These are phyloP conservation scores for Curvularia hawaiiensis DNA, from an alignment of 2,329 filamentous ascomycete species.

Conservation along the genomic window DNA sequence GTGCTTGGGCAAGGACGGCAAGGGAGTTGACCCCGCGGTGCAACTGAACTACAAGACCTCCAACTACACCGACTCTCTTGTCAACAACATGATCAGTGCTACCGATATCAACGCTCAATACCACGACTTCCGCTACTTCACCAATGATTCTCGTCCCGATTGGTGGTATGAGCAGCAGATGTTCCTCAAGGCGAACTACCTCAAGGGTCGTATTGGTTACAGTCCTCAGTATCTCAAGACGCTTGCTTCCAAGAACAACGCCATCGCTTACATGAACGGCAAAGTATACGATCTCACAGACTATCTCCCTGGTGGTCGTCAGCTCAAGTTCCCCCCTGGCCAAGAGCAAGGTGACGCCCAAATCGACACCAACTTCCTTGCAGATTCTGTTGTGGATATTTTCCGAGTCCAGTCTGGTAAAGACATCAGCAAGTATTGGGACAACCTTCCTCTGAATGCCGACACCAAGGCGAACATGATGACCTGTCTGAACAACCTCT, in stretches of 20 bases:
- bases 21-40: slow-evolving; percentile 69
- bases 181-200: slow-evolving; percentile 75
- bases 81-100: slow-evolving; percentile 66
- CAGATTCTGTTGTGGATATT: slow-evolving; percentile 70
- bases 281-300: slow-evolving; percentile 88
- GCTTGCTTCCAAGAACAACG: slow-evolving; percentile 67
- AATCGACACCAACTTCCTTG: slow-evolving; percentile 78
- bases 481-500: slow-evolving; percentile 88
- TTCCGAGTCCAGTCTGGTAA: slow-evolving; percentile 77
- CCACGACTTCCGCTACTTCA: slow-evolving; percentile 90
- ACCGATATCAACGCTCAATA: slow-evolving; percentile 78
- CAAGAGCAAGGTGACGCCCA: slow-evolving; percentile 51
- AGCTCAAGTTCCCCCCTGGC: slow-evolving; percentile 58
- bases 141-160: slow-evolving; percentile 80
- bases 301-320: slow-evolving; percentile 78
- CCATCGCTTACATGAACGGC: slow-evolving; percentile 78
- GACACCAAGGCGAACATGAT: slow-evolving; percentile 70
- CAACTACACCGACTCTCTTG: slow-evolving; percentile 68
- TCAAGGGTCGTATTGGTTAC: slow-evolving; percentile 87
- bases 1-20: slow-evolving; percentile 76
- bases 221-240: slow-evolving; percentile 76
- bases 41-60: slow-evolving; percentile 80
- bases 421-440: slow-evolving; percentile 85
- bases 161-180: slow-evolving; percentile 94
- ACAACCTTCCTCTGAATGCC: slow-evolving; percentile 66